Percentiles rank a stretch among this genome's conserved stretches.
phyloP scores from a whole-genome alignment of 225 moss, liverwort and hornwort genomes.

The Physcomitrium patens region DNA sequence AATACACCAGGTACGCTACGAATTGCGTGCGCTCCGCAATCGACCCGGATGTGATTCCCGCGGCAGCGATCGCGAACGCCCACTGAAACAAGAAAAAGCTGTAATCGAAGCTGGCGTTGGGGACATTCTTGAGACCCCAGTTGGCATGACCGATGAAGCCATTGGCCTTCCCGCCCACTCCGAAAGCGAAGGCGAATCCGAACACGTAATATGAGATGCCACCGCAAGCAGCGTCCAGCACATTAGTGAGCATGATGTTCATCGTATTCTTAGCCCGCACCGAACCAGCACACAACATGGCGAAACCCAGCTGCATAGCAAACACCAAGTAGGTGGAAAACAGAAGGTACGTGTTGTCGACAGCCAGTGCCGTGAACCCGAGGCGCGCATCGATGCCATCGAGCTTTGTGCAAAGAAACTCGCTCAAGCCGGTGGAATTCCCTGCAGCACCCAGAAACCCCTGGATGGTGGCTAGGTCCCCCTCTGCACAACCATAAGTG shows the following conservation, averaged over 20 bases:
- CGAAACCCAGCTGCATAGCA: slow-evolving; percentile 86
- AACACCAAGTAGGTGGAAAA: slow-evolving; percentile 81
- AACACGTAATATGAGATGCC: slow-evolving; percentile 77
- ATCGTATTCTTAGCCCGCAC: slow-evolving; percentile 85
- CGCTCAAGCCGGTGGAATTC: slow-evolving; percentile 39
- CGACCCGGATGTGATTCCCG: slow-evolving; percentile 65
- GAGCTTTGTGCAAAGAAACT: slow-evolving; percentile 63
- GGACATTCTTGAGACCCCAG: slow-evolving; percentile 45
- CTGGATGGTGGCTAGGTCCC: slow-evolving; percentile 39
- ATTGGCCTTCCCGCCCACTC: slow-evolving; percentile 47
- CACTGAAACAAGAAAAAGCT: slow-evolving; percentile 71
- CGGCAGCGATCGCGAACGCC: slow-evolving; percentile 72
- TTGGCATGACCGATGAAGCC: slow-evolving; percentile 77
- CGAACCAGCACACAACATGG: slow-evolving; percentile 85
- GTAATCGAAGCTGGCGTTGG: slow-evolving; percentile 45
- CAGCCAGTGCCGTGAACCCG: slow-evolving; percentile 36
- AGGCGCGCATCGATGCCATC: slow-evolving; percentile 45
- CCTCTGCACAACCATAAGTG: slow-evolving; percentile 41
- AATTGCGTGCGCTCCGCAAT: slow-evolving; percentile 71
- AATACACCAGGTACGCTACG: slow-evolving; percentile 61
- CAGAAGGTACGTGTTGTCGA: slow-evolving; percentile 64
- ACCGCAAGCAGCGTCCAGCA: slow-evolving; percentile 72
- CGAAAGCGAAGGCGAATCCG: slow-evolving; percentile 82
- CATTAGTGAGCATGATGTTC: slow-evolving; percentile 88
- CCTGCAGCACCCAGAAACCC: slow-evolving; percentile 38